Base-by-base conservation (phyloP, 2,329 filamentous ascomycete genomes). In the Alternaria atra region DNA sequence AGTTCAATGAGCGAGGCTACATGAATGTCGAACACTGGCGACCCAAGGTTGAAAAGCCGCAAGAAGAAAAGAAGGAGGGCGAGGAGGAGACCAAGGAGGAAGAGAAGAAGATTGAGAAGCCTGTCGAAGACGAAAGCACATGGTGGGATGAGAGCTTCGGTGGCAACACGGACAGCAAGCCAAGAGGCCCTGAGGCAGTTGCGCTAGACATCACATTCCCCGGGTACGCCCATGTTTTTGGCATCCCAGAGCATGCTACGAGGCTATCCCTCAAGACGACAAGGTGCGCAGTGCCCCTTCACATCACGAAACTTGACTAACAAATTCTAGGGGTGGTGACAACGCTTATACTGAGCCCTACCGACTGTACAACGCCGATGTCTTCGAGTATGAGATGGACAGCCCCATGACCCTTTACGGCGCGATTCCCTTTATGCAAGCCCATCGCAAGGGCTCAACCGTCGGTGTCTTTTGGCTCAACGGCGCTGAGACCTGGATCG, bases 101-200 rank as follows among this genome's bases (percentile, higher is more conserved):
- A 52, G 74, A 82, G 47, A 77, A 79, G 52, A 79, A 82, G 51
- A 75, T 79, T 43, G 75, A 78, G 32, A 62, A 79, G 40, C 64
- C 81, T 10, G 84, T 83, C 13, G 87, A 91, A 65, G 91, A 95
- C 67, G 91, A 97, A 76, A 91, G 90, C 80, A 97, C 94, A 4
- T 97, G 93, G 93, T 99, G 95, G 95, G 95, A 99, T 6, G 95
- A 99, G 82, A 88, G 86, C 0, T 99, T 99, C 78, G 94, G 94
- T 66, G 94, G 94, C 63, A 97, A 95, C 77, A 98, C 94, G 0
- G 95, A 99, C 79, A 88, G 90, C 5, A 99, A 99, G 80, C 94
- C 95, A n/a, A 89, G 89, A 73, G 95, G 95, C 1, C 95, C 95
- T 0, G 95, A 99, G 80, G 95, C 94, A 75, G 85, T 99, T 44